Conservation (phyloP, 805 yeast genomes). For the Blastobotrys muscicola region DNA sequence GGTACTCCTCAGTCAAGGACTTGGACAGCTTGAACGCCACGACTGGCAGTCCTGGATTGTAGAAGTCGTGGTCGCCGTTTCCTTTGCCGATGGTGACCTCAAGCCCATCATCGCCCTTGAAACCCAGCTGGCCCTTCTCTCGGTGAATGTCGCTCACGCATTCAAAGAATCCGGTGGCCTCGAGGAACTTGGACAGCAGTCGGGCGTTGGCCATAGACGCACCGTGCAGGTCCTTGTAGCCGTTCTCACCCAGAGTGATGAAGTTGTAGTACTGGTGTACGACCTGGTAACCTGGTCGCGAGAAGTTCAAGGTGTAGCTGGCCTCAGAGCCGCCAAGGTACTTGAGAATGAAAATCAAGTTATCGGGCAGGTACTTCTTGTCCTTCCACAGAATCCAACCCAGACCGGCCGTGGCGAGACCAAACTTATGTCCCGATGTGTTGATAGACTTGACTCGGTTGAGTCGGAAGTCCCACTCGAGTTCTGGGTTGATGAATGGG, state of each 20-base stretch:
- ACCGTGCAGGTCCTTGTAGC: constrained; percentile 56
- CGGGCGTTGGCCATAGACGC: constrained; percentile 67
- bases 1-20: constrained; percentile 47
- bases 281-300: constrained; percentile 89
- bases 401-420: constrained; percentile 79
- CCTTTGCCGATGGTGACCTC: constrained; percentile 5
- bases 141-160: constrained; percentile 74
- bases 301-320: constrained; percentile 77
- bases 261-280: constrained; percentile 81
- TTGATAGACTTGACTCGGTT: constrained; percentile 76
- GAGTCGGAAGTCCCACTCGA: constrained; percentile 75
- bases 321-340: constrained; percentile 86
- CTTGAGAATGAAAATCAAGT: constrained; percentile 64
- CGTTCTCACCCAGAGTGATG: constrained; percentile 57
- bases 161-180: constrained; percentile 55
- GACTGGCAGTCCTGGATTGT: constrained; percentile 75
- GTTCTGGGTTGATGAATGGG: constrained; percentile 68
- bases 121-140: constrained; percentile 29
- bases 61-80: constrained; percentile 28
- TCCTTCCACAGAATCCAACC: constrained; percentile 90
- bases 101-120: constrained; percentile 3
- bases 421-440: constrained; percentile 90
- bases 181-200: constrained; percentile 47
- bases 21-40: constrained; percentile 73
- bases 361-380: constrained; percentile 52